Percentiles rank a stretch among this genome's conserved stretches.
Conservation (phyloP, 371 early-diverging fungal species). For the Mortierella sp. region DNA sequence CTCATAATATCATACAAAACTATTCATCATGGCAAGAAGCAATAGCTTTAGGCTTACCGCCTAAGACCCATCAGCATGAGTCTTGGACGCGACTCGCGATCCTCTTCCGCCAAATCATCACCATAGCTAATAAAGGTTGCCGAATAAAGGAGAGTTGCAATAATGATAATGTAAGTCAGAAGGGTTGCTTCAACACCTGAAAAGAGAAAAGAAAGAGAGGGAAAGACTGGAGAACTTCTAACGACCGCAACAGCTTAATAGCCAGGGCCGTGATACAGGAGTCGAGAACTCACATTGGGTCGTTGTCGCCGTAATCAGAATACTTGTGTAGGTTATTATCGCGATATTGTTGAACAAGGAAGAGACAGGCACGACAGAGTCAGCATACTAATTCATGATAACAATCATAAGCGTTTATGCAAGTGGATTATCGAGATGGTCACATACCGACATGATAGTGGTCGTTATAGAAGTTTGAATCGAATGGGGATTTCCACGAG, state of each 20-base stretch:
- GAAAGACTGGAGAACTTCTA: not conserved
- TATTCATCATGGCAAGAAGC: not conserved
- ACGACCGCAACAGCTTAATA: not conserved
- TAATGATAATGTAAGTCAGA: not conserved
- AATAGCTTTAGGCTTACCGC: constrained; percentile 58
- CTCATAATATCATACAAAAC: not conserved
- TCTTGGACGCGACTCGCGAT: constrained; percentile 65
- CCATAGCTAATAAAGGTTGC: constrained; percentile 45
- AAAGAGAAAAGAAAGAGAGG: not conserved
- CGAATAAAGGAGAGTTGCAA: not conserved
- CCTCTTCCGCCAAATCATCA: constrained; percentile 58
- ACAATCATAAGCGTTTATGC: not conserved
- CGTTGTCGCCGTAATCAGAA: constrained; percentile 56
- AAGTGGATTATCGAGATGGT: not conserved
- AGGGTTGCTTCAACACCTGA: not conserved
- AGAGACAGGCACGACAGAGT: not conserved
- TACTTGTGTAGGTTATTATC: constrained; percentile 13
- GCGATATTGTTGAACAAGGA: not conserved
- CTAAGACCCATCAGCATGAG: constrained; percentile 78
- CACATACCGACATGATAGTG: constrained; percentile 28
- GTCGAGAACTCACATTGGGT: constrained; percentile 46
- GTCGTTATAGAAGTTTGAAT: not conserved
- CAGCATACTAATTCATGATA: not conserved
- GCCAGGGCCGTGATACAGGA: not conserved
- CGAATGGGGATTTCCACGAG: not conserved